Evolutionary conservation across 83 land plant species (phyloP).

Genomic region (Larix sibirica): DNA sequence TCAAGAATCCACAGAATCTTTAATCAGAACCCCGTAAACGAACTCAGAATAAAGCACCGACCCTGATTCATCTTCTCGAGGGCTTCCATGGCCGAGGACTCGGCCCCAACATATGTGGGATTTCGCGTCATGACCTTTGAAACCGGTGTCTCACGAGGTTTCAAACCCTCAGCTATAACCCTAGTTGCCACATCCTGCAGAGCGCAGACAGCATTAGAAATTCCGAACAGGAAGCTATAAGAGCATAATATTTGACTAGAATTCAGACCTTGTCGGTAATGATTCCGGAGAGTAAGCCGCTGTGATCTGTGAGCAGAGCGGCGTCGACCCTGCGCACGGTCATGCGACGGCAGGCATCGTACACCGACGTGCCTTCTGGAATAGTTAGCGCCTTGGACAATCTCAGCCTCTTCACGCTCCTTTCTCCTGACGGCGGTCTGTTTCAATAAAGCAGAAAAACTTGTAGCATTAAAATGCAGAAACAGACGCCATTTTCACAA

Average conservation of each 20-base stretch:
- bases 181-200: constrained; percentile 78
- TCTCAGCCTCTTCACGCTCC: constrained; percentile 82
- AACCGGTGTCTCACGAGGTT: constrained; percentile 72
- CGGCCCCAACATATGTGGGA: constrained; percentile 74
- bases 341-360: constrained; percentile 88
- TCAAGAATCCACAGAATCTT: background rate
- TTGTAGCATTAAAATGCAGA: background rate
- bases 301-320: constrained; percentile 71
- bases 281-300: constrained; percentile 81
- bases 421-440: constrained; percentile 29
- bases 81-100: constrained; percentile 81
- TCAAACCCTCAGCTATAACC: constrained; percentile 83
- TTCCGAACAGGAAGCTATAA: background rate
- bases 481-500: background rate
- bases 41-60: background rate
- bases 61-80: constrained; percentile 95
- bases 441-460: background rate
- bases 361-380: constrained; percentile 75
- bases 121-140: constrained; percentile 90
- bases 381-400: constrained; percentile 82
- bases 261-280: constrained; percentile 73
- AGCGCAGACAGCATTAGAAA: background rate
- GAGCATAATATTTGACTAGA: background rate
- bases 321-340: constrained; percentile 77
- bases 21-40: background rate